These are phyloP conservation scores for Mrakia hoshinonis DNA, from an alignment of 768 basidiomycete species.

Conservation along the genomic window DNA sequence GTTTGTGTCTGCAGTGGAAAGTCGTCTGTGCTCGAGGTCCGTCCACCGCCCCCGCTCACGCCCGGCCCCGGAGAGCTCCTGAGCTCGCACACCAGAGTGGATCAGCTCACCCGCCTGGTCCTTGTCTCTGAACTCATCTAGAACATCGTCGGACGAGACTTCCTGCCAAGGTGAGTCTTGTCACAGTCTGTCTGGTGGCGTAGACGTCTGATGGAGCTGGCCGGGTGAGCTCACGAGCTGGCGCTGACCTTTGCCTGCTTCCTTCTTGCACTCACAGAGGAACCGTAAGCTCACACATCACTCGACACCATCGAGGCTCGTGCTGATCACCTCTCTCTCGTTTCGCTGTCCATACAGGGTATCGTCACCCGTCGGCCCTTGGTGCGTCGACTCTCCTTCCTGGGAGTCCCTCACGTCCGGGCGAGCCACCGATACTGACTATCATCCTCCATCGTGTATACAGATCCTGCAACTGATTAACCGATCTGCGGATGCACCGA, in stretches of 20 bases:
- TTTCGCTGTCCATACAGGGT: conserved; percentile 43
- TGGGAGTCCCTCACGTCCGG: background rate
- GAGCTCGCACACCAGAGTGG: background rate
- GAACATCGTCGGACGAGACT: conserved; percentile 98
- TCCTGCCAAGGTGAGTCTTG: conserved; percentile 54
- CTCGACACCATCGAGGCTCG: background rate
- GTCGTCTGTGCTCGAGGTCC: conserved; percentile 44
- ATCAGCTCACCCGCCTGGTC: background rate
- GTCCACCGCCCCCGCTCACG: conserved; percentile 10
- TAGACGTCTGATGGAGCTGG: background rate
- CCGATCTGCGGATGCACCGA: conserved; percentile 48
- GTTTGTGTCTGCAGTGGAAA: conserved; percentile 39
- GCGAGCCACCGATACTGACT: conserved; percentile 8
- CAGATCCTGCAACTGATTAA: conserved; percentile 93
- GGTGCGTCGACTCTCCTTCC: conserved; percentile 43
- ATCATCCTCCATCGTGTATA: background rate
- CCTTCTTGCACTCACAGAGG: conserved; percentile 52
- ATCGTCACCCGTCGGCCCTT: conserved; percentile 96
- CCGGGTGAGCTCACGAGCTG: background rate
- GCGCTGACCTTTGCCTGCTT: background rate
- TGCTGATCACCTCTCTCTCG: background rate
- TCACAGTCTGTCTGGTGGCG: background rate
- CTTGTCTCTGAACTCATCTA: conserved; percentile 38
- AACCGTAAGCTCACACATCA: conserved; percentile 42
- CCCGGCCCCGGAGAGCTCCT: background rate